Percentiles rank a stretch among this genome's conserved stretches.
These are phyloP conservation scores for Lactarius indigo DNA, from an alignment of 768 basidiomycete species.

Conservation along the genomic window DNA sequence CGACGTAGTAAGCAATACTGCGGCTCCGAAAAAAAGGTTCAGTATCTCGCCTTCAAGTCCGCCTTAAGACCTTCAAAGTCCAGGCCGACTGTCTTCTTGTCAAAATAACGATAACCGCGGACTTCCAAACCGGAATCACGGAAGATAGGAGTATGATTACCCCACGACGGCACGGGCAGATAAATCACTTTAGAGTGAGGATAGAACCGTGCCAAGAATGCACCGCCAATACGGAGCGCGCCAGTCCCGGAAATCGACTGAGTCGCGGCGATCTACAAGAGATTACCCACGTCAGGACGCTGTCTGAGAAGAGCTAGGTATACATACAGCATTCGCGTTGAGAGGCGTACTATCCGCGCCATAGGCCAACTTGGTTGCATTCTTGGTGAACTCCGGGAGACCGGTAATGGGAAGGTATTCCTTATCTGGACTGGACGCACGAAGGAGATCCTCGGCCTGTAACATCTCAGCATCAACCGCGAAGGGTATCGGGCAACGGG, in stretches of 20 bases:
- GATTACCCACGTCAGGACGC: not conserved
- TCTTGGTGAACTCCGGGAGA: conserved; percentile 77
- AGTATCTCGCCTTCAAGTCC: conserved; percentile 67
- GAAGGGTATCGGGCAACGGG: not conserved
- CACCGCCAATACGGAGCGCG: conserved; percentile 91
- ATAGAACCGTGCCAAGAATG: conserved; percentile 87
- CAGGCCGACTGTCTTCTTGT: conserved; percentile 86
- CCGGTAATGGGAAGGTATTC: conserved; percentile 97
- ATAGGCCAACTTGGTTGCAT: conserved; percentile 88
- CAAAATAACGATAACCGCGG: conserved; percentile 88
- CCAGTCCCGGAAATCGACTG: conserved; percentile 98
- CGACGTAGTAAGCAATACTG: not conserved
- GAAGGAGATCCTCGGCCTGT: conserved; percentile 75
- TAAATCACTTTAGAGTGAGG: conserved; percentile 85
- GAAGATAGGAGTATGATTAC: conserved; percentile 93
- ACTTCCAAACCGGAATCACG: conserved; percentile 94
- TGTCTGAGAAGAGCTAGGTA: not conserved
- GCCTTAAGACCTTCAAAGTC: conserved; percentile 89
- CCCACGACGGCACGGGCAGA: conserved; percentile 93
- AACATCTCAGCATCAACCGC: conserved; percentile 19
- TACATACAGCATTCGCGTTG: conserved; percentile 65
- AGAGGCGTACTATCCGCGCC: conserved; percentile 76
- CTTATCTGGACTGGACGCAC: conserved; percentile 71
- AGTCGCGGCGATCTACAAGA: conserved; percentile 67
- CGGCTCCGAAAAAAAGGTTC: not conserved